Evolutionary conservation across 441 rosid genomes (phyloP).

Genomic region (Mallotus japonicus): DNA sequence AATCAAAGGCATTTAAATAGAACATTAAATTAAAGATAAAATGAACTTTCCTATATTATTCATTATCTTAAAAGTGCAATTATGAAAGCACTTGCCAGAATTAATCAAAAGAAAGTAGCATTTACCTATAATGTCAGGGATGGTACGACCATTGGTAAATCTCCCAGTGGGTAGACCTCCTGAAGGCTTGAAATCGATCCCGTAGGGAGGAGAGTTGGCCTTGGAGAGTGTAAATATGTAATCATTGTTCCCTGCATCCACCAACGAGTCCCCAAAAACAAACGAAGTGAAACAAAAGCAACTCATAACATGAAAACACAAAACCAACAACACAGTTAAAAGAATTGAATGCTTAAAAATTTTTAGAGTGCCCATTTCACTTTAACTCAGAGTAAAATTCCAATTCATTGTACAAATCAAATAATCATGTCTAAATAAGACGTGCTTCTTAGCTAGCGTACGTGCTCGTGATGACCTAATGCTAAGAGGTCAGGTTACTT

Average conservation of each 20-base stretch:
- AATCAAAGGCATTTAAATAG: too few relatives aligned
- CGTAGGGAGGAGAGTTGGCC: conserved; percentile 52
- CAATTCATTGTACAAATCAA: too few relatives aligned
- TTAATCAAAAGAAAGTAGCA: neutral
- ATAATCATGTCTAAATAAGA: too few relatives aligned
- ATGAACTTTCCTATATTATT: too few relatives aligned
- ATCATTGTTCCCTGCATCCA: conserved; percentile 62
- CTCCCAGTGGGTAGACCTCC: conserved; percentile 57
- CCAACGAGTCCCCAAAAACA: conserved; percentile 60
- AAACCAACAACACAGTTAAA: neutral
- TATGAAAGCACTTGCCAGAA: neutral
- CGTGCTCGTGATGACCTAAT: too few relatives aligned
- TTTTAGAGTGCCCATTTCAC: conserved; percentile 13
- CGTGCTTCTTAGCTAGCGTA: too few relatives aligned
- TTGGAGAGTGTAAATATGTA: conserved; percentile 45
- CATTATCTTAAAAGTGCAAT: too few relatives aligned
- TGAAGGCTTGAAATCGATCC: conserved; percentile 59
- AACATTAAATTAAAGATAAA: too few relatives aligned
- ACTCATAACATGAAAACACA: conserved; percentile 8
- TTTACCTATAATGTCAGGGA: conserved; percentile 48
- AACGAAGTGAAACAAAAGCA: conserved; percentile 34
- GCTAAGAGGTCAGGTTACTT: neutral
- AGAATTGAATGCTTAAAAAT: neutral
- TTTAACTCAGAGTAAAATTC: neutral
- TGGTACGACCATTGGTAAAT: conserved; percentile 62